These are phyloP conservation scores for Cladosporium sp. DNA, from an alignment of 2,329 filamentous ascomycete species.

Conservation along the genomic window DNA sequence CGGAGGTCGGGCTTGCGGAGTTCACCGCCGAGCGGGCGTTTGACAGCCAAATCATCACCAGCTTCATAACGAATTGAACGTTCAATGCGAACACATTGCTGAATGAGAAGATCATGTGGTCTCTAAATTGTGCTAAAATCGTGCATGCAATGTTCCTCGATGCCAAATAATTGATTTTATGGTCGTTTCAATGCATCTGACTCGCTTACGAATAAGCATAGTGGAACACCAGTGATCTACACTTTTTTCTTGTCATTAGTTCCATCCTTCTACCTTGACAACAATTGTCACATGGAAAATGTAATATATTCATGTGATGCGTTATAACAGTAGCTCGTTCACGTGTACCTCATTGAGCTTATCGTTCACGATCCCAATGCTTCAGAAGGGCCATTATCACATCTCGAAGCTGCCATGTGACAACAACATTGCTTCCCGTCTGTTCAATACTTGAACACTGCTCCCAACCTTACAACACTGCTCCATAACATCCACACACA, in stretches of 20 bases:
- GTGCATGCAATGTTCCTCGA: background rate
- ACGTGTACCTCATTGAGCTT: background rate
- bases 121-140: background rate
- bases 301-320: background rate
- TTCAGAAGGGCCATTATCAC: background rate
- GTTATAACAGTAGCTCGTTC: background rate
- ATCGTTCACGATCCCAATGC: background rate
- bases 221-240: background rate
- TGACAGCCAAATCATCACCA: background rate
- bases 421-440: background rate
- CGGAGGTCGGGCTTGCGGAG: background rate
- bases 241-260: background rate
- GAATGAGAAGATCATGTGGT: background rate
- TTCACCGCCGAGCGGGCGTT: background rate
- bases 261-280: background rate
- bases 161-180: background rate
- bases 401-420: background rate
- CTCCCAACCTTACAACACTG: background rate
- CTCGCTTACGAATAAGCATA: background rate
- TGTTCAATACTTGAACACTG: background rate
- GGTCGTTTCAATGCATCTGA: background rate
- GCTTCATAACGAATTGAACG: background rate
- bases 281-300: background rate
- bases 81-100: background rate
- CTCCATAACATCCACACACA: background rate